Percentiles rank a stretch among this genome's conserved stretches.
Conservation (phyloP, 2,329 filamentous ascomycete species). For the Massarina eburnea region DNA sequence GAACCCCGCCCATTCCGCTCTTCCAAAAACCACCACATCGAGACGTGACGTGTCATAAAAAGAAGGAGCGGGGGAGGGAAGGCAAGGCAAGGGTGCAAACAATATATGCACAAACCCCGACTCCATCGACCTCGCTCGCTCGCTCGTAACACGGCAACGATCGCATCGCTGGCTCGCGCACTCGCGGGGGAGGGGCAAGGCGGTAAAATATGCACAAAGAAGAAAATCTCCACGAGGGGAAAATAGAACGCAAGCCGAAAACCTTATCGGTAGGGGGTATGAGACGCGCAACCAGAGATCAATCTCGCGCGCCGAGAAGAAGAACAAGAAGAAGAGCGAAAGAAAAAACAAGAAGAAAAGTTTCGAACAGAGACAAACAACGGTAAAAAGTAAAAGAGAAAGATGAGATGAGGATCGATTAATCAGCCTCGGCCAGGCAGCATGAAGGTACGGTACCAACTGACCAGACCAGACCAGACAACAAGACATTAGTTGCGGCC, state of each 20-base stretch:
- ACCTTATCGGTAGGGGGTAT: constrained; percentile 19
- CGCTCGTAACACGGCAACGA: no score
- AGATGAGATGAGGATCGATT: no score
- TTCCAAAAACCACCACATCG: no score
- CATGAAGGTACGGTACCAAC: no score
- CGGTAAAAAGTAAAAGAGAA: constrained; percentile 2
- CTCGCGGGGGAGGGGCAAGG: not conserved
- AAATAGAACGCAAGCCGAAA: constrained; percentile 4
- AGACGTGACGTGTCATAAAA: no score
- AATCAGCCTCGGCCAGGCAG: no score
- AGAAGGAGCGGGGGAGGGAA: no score
- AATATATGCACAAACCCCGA: constrained; percentile 24
- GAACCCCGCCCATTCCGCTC: no score
- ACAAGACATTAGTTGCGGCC: constrained; percentile 25
- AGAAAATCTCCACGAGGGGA: constrained; percentile 5
- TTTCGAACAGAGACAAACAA: constrained; percentile 4
- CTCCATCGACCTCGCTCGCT: no score
- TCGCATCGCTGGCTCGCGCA: not conserved
- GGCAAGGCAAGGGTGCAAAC: constrained; percentile 19
- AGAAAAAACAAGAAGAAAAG: constrained; percentile 4
- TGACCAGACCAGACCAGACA: no score
- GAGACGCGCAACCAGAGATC: constrained; percentile 16
- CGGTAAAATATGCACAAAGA: constrained; percentile 16
- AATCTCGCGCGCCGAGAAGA: constrained; percentile 12
- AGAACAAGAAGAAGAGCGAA: constrained; percentile 11